Conservation (phyloP, 2,329 filamentous ascomycete genomes). For the Biscogniauxia marginata region DNA sequence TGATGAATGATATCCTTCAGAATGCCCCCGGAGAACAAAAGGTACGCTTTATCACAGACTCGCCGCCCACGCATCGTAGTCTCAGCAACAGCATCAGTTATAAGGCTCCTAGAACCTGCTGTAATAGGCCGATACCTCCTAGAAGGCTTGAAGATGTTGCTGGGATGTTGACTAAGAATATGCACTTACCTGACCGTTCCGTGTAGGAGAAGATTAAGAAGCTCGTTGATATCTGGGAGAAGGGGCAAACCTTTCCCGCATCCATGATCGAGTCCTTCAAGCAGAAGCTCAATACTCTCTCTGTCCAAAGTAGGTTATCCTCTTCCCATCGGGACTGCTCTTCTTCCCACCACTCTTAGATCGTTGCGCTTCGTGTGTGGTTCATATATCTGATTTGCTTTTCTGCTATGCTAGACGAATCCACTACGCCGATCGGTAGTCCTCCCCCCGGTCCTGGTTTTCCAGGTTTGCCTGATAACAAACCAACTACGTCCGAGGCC, state of each 20-base stretch:
- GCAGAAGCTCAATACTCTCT: constrained; percentile 67
- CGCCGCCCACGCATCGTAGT: constrained; percentile 28
- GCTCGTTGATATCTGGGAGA: constrained; percentile 96
- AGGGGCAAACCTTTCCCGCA: constrained; percentile 83
- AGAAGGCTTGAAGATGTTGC: constrained; percentile 1
- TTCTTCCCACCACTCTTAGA: constrained; percentile 3
- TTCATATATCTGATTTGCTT: constrained; percentile 39
- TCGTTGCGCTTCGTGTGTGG: constrained; percentile 6
- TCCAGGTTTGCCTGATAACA: constrained; percentile 31
- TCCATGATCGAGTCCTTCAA: constrained; percentile 80
- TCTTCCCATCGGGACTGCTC: constrained; percentile 4
- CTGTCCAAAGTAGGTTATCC: constrained; percentile 61
- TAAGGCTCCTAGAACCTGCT: constrained; percentile 19
- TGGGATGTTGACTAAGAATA: constrained; percentile 29
- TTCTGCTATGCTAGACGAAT: constrained; percentile 52
- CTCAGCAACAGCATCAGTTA: constrained; percentile 22
- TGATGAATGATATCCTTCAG: constrained; percentile 95
- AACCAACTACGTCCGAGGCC: constrained; percentile 40
- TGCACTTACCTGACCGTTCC: constrained; percentile 43
- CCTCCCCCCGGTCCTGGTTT: constrained; percentile 48
- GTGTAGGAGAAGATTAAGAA: constrained; percentile 94
- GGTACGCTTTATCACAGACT: constrained; percentile 63
- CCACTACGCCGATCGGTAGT: constrained; percentile 70
- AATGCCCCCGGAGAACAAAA: constrained; percentile 92
- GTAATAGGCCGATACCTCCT: constrained; percentile 17